Evolutionary conservation across 1,139 yeast genomes (phyloP).

Genomic region (Saccharomyces hybrid): DNA sequence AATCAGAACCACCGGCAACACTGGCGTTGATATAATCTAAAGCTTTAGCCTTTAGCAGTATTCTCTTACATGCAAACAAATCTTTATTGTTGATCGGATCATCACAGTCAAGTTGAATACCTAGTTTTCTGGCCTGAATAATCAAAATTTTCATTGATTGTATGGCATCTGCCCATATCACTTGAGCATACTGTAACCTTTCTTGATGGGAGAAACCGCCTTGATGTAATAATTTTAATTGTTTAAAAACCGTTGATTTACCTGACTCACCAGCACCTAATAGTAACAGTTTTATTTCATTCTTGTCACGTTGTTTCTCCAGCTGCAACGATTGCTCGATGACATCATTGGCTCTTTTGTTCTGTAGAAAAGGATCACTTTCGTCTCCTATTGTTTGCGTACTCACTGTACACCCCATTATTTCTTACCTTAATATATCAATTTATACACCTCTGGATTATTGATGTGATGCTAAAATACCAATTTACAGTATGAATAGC

Average conservation of each 20-base stretch:
- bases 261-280: conserved; percentile 97
- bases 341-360: conserved; percentile 50
- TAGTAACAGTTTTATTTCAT: conserved; percentile 57
- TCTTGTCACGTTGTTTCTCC: conserved; percentile 45
- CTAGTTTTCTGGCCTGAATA: conserved; percentile 58
- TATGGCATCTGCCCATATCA: conserved; percentile 91
- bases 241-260: conserved; percentile 91
- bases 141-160: conserved; percentile 82
- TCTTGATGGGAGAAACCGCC: conserved; percentile 80
- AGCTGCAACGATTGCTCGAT: conserved; percentile 59
- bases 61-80: conserved; percentile 41
- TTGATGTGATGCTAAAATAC: background rate
- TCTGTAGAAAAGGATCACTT: conserved; percentile 44
- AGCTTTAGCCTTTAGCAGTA: conserved; percentile 50
- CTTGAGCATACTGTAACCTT: conserved; percentile 70
- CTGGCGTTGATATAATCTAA: conserved; percentile 56
- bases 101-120: conserved; percentile 58
- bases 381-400: conserved; percentile 40
- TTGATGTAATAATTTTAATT: conserved; percentile 77
- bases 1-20: conserved; percentile 61
- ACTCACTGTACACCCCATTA: conserved; percentile 67
- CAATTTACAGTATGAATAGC: background rate
- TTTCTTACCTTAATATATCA: background rate
- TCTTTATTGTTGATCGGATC: conserved; percentile 37
- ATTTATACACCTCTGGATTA: background rate